A percentile compares a stretch with the other conserved stretches of the same genome.
These are phyloP conservation scores for Leavenworthia alabamica DNA, from an alignment of 345 rosid species.

Conservation along the genomic window DNA sequence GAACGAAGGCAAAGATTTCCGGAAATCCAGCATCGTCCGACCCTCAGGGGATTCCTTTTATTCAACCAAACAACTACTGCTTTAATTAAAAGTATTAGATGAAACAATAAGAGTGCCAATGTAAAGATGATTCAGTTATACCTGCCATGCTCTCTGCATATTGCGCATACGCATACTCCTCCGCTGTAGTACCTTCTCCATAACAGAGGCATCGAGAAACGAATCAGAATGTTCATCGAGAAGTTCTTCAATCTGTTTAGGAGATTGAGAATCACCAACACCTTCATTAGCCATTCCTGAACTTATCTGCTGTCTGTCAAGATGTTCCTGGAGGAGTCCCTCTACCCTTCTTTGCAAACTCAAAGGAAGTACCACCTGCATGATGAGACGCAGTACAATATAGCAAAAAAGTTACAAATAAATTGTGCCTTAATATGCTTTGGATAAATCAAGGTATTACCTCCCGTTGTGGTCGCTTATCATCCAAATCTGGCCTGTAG, in stretches of 20 bases:
- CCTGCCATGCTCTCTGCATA: constrained; percentile 96
- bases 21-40: constrained; percentile 62
- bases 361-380: constrained; percentile 77
- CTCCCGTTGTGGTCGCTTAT: constrained; percentile 98
- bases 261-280: constrained; percentile 33
- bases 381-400: constrained; percentile 2
- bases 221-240: constrained; percentile 46
- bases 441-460: constrained; percentile 33
- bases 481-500: constrained; percentile 96
- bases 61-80: constrained; percentile 10
- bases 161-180: constrained; percentile 90
- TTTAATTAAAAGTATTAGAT: neutral
- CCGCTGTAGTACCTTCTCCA: constrained; percentile 93
- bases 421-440: neutral
- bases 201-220: constrained; percentile 72
- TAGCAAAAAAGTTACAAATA: constrained; percentile 8
- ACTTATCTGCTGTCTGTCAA: constrained; percentile 62
- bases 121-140: constrained; percentile 12
- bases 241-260: constrained; percentile 41
- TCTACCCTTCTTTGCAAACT: constrained; percentile 94
- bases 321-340: constrained; percentile 86
- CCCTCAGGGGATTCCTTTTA: constrained; percentile 92
- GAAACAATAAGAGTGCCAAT: neutral
- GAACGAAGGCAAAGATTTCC: constrained; percentile 81
- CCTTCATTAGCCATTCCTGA: constrained; percentile 37